Percentiles rank a stretch among this genome's conserved stretches.
Conservation (phyloP, 257 asterid species). For the Solanum arcanum region DNA sequence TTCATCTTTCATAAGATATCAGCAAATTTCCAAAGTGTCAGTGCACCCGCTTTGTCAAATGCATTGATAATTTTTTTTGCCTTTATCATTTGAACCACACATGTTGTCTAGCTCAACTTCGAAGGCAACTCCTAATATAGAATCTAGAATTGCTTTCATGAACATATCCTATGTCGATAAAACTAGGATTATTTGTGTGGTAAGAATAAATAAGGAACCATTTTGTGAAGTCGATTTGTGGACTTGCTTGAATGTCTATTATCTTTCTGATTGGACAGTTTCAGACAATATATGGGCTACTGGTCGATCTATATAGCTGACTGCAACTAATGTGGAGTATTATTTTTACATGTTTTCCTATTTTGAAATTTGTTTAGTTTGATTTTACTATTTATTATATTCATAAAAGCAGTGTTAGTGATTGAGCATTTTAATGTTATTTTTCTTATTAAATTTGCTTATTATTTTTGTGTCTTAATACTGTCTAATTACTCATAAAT, state of each 20-base stretch:
- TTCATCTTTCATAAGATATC: constrained; percentile 43
- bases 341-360: no score
- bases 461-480: no score
- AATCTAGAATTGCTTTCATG: constrained; percentile 46
- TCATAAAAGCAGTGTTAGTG: no score
- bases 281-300: constrained; percentile 13
- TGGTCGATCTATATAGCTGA: no score
- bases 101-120: constrained; percentile 45
- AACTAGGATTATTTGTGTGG: neutral
- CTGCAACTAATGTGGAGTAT: no score
- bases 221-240: neutral
- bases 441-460: no score
- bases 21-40: constrained; percentile 36
- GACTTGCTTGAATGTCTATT: constrained; percentile 2
- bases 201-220: neutral
- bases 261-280: constrained; percentile 7
- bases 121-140: constrained; percentile 37
- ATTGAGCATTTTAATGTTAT: no score
- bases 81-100: constrained; percentile 50
- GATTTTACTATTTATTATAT: no score
- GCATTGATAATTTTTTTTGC: constrained; percentile 25
- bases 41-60: constrained; percentile 40
- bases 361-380: no score
- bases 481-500: no score
- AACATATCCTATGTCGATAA: constrained; percentile 32